These are phyloP conservation scores for Colletotrichum musae DNA, from an alignment of 2,329 filamentous ascomycete species.

Conservation along the genomic window DNA sequence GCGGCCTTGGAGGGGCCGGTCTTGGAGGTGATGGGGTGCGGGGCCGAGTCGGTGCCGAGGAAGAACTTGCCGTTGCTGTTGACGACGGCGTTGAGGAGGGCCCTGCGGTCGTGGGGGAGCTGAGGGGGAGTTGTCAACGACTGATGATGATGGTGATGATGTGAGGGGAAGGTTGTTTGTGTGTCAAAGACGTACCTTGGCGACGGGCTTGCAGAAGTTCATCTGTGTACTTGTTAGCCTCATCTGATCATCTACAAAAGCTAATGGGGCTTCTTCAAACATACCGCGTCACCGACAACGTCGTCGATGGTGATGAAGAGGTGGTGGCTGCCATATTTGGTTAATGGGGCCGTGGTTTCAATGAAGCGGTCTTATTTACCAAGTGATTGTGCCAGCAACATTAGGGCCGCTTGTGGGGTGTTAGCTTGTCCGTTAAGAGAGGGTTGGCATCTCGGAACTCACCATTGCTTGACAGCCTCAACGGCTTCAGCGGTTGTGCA, in stretches of 20 bases:
- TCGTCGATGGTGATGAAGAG: slow-evolving; percentile 85
- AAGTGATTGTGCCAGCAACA: slow-evolving; percentile 67
- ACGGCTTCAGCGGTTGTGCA: slow-evolving; percentile 89
- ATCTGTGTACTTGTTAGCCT: slow-evolving; percentile 43
- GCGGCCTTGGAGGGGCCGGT: slow-evolving; percentile 65
- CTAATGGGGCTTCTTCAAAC: slow-evolving; percentile 26
- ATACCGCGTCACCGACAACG: slow-evolving; percentile 67
- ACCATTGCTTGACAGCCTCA: slow-evolving; percentile 71
- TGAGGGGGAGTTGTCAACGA: not conserved
- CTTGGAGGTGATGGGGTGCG: slow-evolving; percentile 73
- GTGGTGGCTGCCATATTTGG: slow-evolving; percentile 75
- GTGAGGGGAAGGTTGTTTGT: not conserved
- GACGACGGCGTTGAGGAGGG: slow-evolving; percentile 76
- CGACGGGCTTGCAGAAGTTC: slow-evolving; percentile 83
- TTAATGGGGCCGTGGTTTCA: not conserved
- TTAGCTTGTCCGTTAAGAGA: not conserved
- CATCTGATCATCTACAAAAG: too few relatives aligned
- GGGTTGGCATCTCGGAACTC: not conserved
- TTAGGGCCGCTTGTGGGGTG: slow-evolving; percentile 78
- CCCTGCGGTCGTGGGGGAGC: slow-evolving; percentile 76
- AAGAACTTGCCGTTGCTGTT: slow-evolving; percentile 78
- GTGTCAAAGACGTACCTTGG: slow-evolving; percentile 66
- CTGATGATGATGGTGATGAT: not conserved
- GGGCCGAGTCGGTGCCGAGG: slow-evolving; percentile 81
- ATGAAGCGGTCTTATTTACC: slow-evolving; percentile 47